These are phyloP conservation scores for Thelephora terrestris DNA, from an alignment of 1,284 basidiomycete species.

Conservation along the genomic window DNA sequence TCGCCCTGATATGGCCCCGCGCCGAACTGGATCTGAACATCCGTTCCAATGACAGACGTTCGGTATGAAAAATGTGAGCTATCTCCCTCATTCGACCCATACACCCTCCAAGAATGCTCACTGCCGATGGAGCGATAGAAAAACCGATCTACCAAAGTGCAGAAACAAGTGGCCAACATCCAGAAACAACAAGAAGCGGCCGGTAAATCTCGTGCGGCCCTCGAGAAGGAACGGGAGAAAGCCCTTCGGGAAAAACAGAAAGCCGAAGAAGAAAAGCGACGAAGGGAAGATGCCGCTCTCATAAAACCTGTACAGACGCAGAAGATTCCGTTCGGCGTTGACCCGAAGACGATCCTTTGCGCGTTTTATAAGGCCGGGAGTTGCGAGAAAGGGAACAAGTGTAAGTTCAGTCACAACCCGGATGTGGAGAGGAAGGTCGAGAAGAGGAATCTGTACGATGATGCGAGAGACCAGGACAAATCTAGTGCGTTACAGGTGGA, in stretches of 20 bases:
- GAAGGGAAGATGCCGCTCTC: constrained; percentile 79
- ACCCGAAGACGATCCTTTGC: constrained; percentile 88
- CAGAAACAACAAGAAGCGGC: constrained; percentile 63
- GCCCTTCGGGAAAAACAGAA: constrained; percentile 64
- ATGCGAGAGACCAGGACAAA: constrained; percentile 65
- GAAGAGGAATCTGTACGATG: constrained; percentile 95
- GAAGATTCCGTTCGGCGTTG: constrained; percentile 93
- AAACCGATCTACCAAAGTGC: constrained; percentile 91
- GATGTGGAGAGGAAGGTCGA: constrained; percentile 87
- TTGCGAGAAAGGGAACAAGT: constrained; percentile 87
- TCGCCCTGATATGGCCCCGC: constrained; percentile 13
- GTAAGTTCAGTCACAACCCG: constrained; percentile 93
- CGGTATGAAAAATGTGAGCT: constrained; percentile 82
- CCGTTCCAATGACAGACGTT: constrained; percentile 55
- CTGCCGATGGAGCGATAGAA: constrained; percentile 40
- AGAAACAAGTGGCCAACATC: constrained; percentile 74
- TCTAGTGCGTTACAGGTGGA: constrained; percentile 36
- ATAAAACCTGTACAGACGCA: constrained; percentile 71
- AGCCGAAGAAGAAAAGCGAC: constrained; percentile 73
- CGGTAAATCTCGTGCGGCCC: constrained; percentile 69
- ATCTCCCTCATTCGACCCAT: constrained; percentile 4
- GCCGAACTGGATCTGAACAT: constrained; percentile 22
- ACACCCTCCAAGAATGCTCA: neutral
- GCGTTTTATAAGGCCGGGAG: constrained; percentile 81
- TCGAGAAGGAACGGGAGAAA: constrained; percentile 83